phyloP scores from a whole-genome alignment of 805 yeast species.

The Kazachstania taianensis region DNA sequence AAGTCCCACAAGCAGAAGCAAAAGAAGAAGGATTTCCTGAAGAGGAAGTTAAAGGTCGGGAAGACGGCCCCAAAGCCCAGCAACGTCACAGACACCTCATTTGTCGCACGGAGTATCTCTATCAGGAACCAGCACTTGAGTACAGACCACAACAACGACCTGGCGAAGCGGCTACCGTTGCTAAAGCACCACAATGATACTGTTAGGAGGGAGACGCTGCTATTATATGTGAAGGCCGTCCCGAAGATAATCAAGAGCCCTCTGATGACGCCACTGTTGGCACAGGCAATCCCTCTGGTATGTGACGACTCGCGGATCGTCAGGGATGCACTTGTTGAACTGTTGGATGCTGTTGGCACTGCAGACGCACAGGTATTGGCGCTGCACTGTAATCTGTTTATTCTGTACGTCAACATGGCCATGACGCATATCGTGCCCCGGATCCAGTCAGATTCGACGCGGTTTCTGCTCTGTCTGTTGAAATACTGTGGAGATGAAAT shows the following conservation, averaged over 20 bases:
- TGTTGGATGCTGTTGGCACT: slow-evolving; percentile 39
- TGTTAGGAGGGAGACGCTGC: slow-evolving; percentile 64
- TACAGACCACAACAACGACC: slow-evolving; percentile 35
- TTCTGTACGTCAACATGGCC: slow-evolving; percentile 76
- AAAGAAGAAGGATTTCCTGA: slow-evolving; percentile 40
- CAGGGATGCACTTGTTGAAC: slow-evolving; percentile 42
- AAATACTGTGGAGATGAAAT: slow-evolving; percentile 44
- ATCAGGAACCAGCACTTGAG: slow-evolving; percentile 25
- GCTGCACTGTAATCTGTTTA: slow-evolving; percentile 47
- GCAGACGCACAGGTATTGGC: slow-evolving; percentile 46
- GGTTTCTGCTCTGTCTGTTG: slow-evolving; percentile 52
- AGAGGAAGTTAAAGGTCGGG: slow-evolving; percentile 78
- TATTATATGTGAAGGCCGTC: slow-evolving; percentile 40
- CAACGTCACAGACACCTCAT: slow-evolving; percentile 79
- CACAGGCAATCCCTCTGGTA: slow-evolving; percentile 25
- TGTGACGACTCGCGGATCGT: slow-evolving; percentile 58
- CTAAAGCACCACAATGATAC: slow-evolving; percentile 62
- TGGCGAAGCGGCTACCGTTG: slow-evolving; percentile 53
- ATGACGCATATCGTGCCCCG: slow-evolving; percentile 85
- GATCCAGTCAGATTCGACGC: slow-evolving; percentile 66
- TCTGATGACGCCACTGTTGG: slow-evolving; percentile 24
- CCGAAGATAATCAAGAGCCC: slow-evolving; percentile 33
- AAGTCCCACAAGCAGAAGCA: slow-evolving; percentile 31
- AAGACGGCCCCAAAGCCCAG: slow-evolving; percentile 62
- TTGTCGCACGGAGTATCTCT: slow-evolving; percentile 47